These are phyloP conservation scores for Daldinia bambusicola DNA, from an alignment of 495 filamentous ascomycete genomes.

Conservation along the genomic window DNA sequence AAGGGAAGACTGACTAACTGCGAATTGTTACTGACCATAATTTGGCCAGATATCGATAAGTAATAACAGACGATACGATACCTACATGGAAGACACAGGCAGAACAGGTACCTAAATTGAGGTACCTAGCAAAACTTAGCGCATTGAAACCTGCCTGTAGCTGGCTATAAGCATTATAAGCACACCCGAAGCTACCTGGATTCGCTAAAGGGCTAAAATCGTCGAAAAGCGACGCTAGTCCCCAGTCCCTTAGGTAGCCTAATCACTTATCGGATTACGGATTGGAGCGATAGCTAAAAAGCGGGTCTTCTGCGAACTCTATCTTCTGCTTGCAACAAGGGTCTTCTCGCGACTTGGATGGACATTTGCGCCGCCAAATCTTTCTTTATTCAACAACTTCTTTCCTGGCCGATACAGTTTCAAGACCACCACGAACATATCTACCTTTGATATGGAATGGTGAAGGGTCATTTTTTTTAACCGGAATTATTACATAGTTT, in stretches of 20 bases:
- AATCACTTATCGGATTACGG: conserved; percentile 6
- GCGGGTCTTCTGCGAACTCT: conserved; percentile 21
- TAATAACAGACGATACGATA: neutral
- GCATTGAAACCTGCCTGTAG: neutral
- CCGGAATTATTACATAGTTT: neutral
- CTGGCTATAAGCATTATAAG: neutral
- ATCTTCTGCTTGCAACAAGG: conserved; percentile 24
- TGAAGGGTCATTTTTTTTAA: neutral
- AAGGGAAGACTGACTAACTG: conserved; percentile 2
- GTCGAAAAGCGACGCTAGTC: neutral
- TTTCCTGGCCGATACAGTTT: conserved; percentile 1
- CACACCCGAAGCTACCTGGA: neutral
- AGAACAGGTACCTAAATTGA: neutral
- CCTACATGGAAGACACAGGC: neutral
- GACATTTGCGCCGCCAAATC: conserved; percentile 25
- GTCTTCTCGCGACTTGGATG: conserved; percentile 37
- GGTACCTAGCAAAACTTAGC: neutral
- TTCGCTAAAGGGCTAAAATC: neutral
- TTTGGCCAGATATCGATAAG: conserved; percentile 20
- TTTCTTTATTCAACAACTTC: conserved; percentile 22
- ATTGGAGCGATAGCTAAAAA: neutral
- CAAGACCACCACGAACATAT: neutral
- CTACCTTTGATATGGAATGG: neutral
- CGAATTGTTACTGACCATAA: neutral
- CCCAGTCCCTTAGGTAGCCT: neutral